A percentile compares a stretch with the other conserved stretches of the same genome.
phyloP scores from a whole-genome alignment of 2,329 filamentous ascomycete genomes.

The Sclerotinia borealis region DNA sequence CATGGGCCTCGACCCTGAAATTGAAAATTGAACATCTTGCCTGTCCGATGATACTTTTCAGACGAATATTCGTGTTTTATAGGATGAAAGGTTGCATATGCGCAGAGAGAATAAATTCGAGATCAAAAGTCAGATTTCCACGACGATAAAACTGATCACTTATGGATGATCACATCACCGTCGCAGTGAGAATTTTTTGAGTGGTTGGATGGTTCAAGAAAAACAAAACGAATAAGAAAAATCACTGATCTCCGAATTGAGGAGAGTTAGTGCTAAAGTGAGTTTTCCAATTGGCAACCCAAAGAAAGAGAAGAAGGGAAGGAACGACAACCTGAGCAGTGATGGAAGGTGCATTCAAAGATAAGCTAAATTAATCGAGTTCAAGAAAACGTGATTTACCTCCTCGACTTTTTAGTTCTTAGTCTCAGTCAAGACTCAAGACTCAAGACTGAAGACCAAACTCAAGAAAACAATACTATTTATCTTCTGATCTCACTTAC shows the following conservation, averaged over 20 bases:
- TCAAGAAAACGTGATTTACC: not conserved
- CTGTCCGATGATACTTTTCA: not conserved
- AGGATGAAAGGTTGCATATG: not conserved
- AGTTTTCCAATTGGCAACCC: not conserved
- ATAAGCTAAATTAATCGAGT: not conserved
- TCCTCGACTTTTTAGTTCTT: not conserved
- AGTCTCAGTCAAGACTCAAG: too few species aligned
- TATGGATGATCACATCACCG: not conserved
- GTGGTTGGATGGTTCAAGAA: not conserved
- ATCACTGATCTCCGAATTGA: too few species aligned
- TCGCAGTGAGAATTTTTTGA: too few species aligned
- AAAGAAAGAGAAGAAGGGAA: not conserved
- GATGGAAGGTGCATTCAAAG: not conserved
- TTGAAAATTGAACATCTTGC: constrained; percentile 11
- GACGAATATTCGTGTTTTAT: not conserved
- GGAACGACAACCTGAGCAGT: not conserved
- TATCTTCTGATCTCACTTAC: not conserved
- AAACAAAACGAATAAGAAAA: too few species aligned
- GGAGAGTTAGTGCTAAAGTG: not conserved
- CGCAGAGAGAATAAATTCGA: not conserved
- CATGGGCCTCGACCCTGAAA: constrained; percentile 18
- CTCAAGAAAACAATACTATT: not conserved
- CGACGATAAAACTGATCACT: not conserved
- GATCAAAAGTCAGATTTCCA: too few species aligned
- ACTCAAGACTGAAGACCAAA: too few species aligned